Evolutionary conservation across 192 early-diverging fungal genomes (phyloP), one percentile per base, ranked within the genome.

Genomic region (Allomyces arbusculus): DNA sequence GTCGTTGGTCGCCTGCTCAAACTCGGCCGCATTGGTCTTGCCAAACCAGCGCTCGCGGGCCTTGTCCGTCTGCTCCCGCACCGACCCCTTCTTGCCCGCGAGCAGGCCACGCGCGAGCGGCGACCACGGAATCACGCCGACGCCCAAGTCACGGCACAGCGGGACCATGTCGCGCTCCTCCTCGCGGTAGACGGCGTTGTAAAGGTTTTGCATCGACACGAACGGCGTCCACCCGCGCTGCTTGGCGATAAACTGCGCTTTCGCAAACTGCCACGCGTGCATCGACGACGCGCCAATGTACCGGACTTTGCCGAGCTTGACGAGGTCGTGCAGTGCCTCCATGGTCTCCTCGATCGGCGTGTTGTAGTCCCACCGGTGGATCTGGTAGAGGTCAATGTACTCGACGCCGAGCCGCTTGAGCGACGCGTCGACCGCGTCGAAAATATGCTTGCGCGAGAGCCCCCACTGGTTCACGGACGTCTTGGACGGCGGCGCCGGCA

Each of bases 331-430:
- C 14, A 89, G 66, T 6, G 87, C 82, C 44, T 77, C 72, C 80
- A 89, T 83, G 14, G 84, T 85, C 66, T 89, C 87, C 66, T 85
- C 78, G n/a, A 85, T 73, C 1, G 87, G 79, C 0, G 86, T 83
- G 26, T 79, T 69, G 62, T 71, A 69, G 67, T 76, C 73, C 62
- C 58, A 70, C 1, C 77, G 71, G 66, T 83, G 79, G 10, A 81
- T 69, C 24, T 78, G 68, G 63, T 81, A 81, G 10, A 82, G 61
- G 70, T 83, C 80, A 66, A 81, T 80, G 68, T 82, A 82, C 24
- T 65, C 63, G 23, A 64, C 20, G 20, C 61, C 73, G 23, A 75
- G 44, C n/a, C 75, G 24, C 61, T 76, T 23, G 11, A 76, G 50
- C 14, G 66, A 68, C 6, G 40, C 74, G 26, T 72, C 71, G 23